phyloP scores from a whole-genome alignment of 2,329 filamentous ascomycete species.

The Paraphaeosphaeria sporulosa region DNA sequence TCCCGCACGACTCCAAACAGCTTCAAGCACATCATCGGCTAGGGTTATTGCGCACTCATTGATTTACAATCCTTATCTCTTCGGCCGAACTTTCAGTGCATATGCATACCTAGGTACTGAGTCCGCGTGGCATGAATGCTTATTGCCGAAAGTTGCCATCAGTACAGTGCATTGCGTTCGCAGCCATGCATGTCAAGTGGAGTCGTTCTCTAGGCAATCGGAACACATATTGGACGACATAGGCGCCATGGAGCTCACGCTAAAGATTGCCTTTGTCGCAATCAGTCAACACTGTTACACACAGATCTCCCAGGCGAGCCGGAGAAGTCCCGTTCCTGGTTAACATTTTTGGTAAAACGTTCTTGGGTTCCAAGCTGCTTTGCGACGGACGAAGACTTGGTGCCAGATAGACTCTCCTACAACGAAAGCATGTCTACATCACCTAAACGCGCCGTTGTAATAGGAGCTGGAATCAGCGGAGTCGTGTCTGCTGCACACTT shows the following conservation, averaged over 20 bases:
- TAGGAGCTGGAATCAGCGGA: constrained; percentile 49
- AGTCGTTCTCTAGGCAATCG: background rate
- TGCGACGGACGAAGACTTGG: background rate
- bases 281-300: background rate
- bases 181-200: background rate
- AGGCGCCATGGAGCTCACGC: background rate
- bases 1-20: constrained; percentile 11
- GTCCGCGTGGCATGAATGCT: background rate
- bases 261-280: background rate
- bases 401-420: background rate
- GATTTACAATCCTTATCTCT: constrained; percentile 34
- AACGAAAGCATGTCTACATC: constrained; percentile 23
- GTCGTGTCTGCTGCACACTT: constrained; percentile 47
- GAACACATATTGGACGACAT: background rate
- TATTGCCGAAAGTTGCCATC: constrained; percentile 2
- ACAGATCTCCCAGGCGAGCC: background rate
- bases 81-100: constrained; percentile 12
- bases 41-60: constrained; percentile 41
- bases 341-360: no score
- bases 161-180: background rate
- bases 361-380: background rate
- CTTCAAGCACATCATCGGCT: constrained; percentile 42
- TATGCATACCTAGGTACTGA: background rate
- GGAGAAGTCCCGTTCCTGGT: background rate
- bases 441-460: constrained; percentile 40